A percentile compares a stretch with the other conserved stretches of the same genome.
Evolutionary conservation across 306 rosid genomes (phyloP).

Genomic region (Fragaria vesca): DNA sequence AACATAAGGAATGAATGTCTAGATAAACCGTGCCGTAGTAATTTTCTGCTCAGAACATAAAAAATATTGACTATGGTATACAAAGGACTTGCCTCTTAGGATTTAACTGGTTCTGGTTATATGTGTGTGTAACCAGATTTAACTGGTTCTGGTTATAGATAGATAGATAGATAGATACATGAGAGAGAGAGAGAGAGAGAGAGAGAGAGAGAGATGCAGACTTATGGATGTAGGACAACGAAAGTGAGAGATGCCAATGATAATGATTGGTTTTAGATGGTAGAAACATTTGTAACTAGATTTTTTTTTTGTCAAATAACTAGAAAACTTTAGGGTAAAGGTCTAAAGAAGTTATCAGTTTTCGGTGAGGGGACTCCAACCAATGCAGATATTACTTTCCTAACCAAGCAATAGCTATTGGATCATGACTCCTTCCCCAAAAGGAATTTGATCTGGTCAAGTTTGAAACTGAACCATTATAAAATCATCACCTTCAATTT

Average conservation of each 20-base stretch:
- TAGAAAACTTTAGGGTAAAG: not conserved
- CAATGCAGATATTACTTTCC: not conserved
- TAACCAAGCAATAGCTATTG: not conserved
- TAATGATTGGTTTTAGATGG: not conserved
- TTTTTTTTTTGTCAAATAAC: too few relatives aligned
- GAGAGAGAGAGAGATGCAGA: not conserved
- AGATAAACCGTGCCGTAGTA: constrained; percentile 9
- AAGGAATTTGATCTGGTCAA: not conserved
- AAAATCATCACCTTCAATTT: not conserved
- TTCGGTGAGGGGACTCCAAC: not conserved
- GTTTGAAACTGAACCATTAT: not conserved
- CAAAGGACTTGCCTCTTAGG: not conserved
- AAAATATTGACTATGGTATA: not conserved
- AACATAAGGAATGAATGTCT: constrained; percentile 14
- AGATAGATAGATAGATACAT: too few relatives aligned
- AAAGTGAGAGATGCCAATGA: not conserved
- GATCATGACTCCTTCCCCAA: not conserved
- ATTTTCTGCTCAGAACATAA: not conserved
- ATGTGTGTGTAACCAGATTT: too few relatives aligned
- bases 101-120: not conserved
- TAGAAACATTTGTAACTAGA: not conserved
- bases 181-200: not conserved
- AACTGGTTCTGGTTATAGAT: too few relatives aligned
- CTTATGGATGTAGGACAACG: too few relatives aligned
- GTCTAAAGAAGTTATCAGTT: not conserved